Evolutionary conservation across 2,329 filamentous ascomycete species (phyloP), one percentile per base, ranked within the genome.

Genomic region (Xylaria sp.): DNA sequence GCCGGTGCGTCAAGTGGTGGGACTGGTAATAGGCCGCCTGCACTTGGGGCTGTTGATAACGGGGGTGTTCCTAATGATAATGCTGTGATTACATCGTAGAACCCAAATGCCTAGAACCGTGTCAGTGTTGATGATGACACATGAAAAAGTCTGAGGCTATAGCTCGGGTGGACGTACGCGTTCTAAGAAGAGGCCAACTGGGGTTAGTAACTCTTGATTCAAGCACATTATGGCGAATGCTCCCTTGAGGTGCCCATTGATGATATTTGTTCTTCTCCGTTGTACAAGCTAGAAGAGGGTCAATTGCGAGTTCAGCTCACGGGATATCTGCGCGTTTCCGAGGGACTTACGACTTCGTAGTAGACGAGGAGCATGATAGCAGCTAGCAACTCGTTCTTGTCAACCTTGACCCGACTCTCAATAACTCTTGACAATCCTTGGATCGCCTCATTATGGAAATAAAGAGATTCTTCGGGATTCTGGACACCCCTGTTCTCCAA

Each of bases 81-180:
- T 1, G 87, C 86, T 5, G 86, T 83, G 59, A 88, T 88, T 21
- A 89, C 86, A 70, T 89, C 86, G 74, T 89, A 88, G 68, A 88
- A 89, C 5, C 84, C 82, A 67, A 89, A 89, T 1, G 86, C 85
- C 86, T 88, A 57, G 31, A 15, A 21, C 33, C 25, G 9, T 31
- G 66, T 78, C 35, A 77, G 71, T 54, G 52, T 11, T 43, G 9
- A 31, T 9, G 9, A 9, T 31, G 9, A 43, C 40, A 28, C 42
- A 42, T n/a, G n/a, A 50, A 12, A 49, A 21, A n/a, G 2, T 43
- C 3, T 25, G 33, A 55, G 17, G 12, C 28, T 5, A 46, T 46
- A 46, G 57, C 57, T 21, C 6, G n/a, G 5, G 19, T 6, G 31
- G 6, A 65, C 67, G 14, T 76, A 88, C 86, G 14, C 86, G 78